Percentiles rank a stretch among this genome's conserved stretches.
These are phyloP conservation scores for Diaporthe sp. DNA, from an alignment of 2,329 filamentous ascomycete genomes.

Conservation along the genomic window DNA sequence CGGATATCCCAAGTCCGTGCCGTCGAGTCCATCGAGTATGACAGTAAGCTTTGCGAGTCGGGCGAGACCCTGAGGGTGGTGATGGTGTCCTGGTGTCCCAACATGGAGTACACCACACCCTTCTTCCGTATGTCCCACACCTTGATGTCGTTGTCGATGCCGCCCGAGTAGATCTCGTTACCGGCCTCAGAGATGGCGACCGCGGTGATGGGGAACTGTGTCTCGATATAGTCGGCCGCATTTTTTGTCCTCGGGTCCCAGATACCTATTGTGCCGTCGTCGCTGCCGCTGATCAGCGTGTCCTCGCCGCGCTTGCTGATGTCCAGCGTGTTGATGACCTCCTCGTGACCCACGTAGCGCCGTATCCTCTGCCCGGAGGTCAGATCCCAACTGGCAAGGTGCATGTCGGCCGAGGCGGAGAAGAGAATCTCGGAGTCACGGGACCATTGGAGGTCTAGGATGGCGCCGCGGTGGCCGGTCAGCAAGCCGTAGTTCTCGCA, in stretches of 20 bases:
- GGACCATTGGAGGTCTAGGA: constrained; percentile 96
- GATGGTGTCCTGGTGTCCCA: constrained; percentile 91
- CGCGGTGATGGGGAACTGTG: constrained; percentile 91
- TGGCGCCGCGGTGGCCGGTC: constrained; percentile 88
- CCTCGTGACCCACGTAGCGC: constrained; percentile 91
- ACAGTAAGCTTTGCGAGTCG: constrained; percentile 89
- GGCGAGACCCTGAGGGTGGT: constrained; percentile 93
- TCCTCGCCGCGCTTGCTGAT: constrained; percentile 92
- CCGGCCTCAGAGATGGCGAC: constrained; percentile 93
- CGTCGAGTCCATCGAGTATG: constrained; percentile 93
- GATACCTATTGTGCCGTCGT: constrained; percentile 92
- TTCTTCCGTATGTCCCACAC: constrained; percentile 98
- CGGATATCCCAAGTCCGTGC: constrained; percentile 96
- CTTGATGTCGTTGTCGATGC: constrained; percentile 97
- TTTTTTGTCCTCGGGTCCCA: constrained; percentile 96
- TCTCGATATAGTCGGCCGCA: constrained; percentile 87
- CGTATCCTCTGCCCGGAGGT: constrained; percentile 93
- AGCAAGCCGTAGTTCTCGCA: constrained; percentile 95
- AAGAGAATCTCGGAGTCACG: constrained; percentile 92
- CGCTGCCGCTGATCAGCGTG: constrained; percentile 87
- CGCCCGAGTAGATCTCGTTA: constrained; percentile 93
- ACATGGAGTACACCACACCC: constrained; percentile 84
- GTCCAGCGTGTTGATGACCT: constrained; percentile 93
- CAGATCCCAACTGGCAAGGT: constrained; percentile 93
- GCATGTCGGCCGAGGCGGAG: constrained; percentile 93